phyloP scores from a whole-genome alignment of 1,139 yeast species.

The Protomyces inouyei region DNA sequence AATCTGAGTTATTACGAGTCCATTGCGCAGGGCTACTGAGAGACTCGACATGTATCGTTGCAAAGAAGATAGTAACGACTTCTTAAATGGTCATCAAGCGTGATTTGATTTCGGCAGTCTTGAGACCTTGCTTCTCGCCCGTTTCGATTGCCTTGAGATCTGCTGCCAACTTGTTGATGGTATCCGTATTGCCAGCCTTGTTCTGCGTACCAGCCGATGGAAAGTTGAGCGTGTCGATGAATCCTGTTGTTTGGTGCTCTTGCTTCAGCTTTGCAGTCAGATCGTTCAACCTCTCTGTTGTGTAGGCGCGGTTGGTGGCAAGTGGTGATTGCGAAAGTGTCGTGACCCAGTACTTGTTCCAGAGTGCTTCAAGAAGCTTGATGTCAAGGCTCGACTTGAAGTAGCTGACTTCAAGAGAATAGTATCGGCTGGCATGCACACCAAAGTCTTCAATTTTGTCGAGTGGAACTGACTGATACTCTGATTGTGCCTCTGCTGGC shows the following conservation, averaged over 20 bases:
- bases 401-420: conserved; percentile 60
- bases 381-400: conserved; percentile 57
- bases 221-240: background rate
- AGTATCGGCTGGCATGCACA: conserved; percentile 64
- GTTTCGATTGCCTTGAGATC: background rate
- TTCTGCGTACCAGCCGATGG: background rate
- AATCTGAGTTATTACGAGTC: too few relatives aligned
- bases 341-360: conserved; percentile 52
- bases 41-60: too few relatives aligned
- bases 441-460: conserved; percentile 61
- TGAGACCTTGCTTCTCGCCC: conserved; percentile 7
- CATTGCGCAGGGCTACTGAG: too few relatives aligned
- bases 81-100: background rate
- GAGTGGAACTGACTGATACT: conserved; percentile 43
- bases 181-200: background rate
- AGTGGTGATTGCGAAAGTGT: conserved; percentile 40
- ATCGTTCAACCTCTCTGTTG: conserved; percentile 14
- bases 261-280: conserved; percentile 11
- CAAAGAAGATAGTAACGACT: background rate
- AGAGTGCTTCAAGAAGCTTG: conserved; percentile 46
- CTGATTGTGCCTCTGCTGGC: conserved; percentile 32
- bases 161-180: too few relatives aligned
- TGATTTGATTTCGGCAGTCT: background rate
- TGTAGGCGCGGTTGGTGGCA: conserved; percentile 16
- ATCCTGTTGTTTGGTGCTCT: background rate